These are phyloP conservation scores for Sideroxylon spinosum DNA, from an alignment of 179 eudicot genomes.

Conservation along the genomic window DNA sequence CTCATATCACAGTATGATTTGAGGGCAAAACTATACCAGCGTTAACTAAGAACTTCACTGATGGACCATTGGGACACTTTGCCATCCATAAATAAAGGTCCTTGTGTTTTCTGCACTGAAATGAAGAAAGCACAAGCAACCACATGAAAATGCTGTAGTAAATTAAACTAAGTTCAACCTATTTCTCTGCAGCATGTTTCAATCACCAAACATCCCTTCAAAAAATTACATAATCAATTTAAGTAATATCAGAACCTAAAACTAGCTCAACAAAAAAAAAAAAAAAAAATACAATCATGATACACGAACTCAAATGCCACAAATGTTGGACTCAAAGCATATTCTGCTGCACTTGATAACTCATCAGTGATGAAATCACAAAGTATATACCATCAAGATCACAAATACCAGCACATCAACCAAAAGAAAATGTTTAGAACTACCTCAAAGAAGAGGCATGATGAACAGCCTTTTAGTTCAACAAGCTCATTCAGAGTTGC, in stretches of 20 bases:
- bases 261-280: background rate
- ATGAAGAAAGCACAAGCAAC: conserved; percentile 2
- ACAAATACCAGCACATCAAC: background rate
- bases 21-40: conserved; percentile 49
- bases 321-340: background rate
- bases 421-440: background rate
- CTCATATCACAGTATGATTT: background rate
- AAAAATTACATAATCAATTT: background rate
- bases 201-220: background rate
- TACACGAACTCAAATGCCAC: background rate
- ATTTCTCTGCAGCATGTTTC: background rate
- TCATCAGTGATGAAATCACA: background rate
- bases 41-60: conserved; percentile 88
- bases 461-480: conserved; percentile 82
- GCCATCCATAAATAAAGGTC: conserved; percentile 96
- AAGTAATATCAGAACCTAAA: background rate
- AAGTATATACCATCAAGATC: background rate
- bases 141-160: background rate
- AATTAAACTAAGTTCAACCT: background rate
- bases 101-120: conserved; percentile 89
- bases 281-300: background rate
- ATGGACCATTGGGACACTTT: conserved; percentile 93
- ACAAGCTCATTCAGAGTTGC: conserved; percentile 88
- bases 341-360: background rate
- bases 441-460: conserved; percentile 97